Base-by-base conservation (phyloP, 768 basidiomycete genomes). In the Suillus spraguei region DNA sequence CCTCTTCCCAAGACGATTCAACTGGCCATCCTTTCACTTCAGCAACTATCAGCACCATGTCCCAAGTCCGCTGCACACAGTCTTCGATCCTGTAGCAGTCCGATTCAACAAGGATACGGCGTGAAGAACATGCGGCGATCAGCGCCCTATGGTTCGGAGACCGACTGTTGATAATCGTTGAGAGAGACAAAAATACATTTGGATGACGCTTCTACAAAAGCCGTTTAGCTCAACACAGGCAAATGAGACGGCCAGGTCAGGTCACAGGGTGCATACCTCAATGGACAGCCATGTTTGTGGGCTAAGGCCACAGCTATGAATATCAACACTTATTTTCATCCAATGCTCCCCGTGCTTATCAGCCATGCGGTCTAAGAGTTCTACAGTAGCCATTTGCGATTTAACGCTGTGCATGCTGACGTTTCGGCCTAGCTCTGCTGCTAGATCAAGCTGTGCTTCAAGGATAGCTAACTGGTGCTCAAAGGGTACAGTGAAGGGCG, bases 391-490 rank as follows among this genome's bases (percentile, higher is more conserved):
- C 69, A 85, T 79, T 50, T 87, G 87, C 11, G 86, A 82, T 72
- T 92, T 91, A 59, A 97, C 95, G 65, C 91, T 93, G 70, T 99
- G 97, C 35, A 98, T 67, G 67, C 92, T 95, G 62, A 97, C 81
- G 71, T 92, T 94, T 49, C 93, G 82, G 20, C 82, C 76, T 11
- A 93, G 73, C 69, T 93, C 89, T 3, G 95, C 80, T 2, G 97
- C 97, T n/a, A 99, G 70, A 41, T 87, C 87, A 61, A 99, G 72
- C 72, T 98, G 97, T 5, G 89, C 84, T 69, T 95, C 88, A 22
- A 97, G 81, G n/a, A 99, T 73, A 5, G 80, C 77, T 8, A 92
- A 66, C 71, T 99, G 97, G 74, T 99, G 97, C 33, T 83, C 80
- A 60, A 96, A 75, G 5, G 92, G 90, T 28, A 92, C 86, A 49